Evolutionary conservation across 1,284 basidiomycete genomes (phyloP).

Genomic region (Rhodotorula sp.): DNA sequence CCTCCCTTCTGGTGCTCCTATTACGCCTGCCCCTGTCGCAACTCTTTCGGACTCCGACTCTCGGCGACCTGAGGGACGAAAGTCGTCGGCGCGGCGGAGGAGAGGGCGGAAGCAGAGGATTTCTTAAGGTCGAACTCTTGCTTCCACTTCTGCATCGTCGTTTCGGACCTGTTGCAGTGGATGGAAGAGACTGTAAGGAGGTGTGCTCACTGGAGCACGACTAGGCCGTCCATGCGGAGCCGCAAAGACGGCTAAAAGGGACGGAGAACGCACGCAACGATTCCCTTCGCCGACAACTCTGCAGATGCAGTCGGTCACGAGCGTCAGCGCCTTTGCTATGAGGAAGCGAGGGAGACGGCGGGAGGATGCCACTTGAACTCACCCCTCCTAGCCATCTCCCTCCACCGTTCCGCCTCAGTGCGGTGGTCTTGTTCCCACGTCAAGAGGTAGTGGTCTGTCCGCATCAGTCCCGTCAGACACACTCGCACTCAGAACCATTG

Average conservation of each 20-base stretch:
- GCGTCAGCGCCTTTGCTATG: too few species aligned
- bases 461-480: not conserved
- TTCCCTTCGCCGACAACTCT: slow-evolving; percentile 14
- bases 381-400: slow-evolving; percentile 29
- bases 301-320: too few species aligned
- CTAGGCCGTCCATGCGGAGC: not conserved
- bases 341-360: not conserved
- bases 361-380: not conserved
- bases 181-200: not conserved
- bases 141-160: slow-evolving; percentile 31
- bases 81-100: not conserved
- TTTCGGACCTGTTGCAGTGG: slow-evolving; percentile 12
- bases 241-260: too few species aligned
- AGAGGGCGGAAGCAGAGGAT: not conserved
- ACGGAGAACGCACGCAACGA: slow-evolving; percentile 7
- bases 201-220: not conserved
- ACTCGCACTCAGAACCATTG: not conserved
- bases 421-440: slow-evolving; percentile 27
- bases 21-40: not conserved
- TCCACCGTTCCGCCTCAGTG: slow-evolving; percentile 20
- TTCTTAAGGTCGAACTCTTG: slow-evolving; percentile 12
- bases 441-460: slow-evolving; percentile 27
- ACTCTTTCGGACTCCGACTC: not conserved
- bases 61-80: not conserved
- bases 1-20: too few species aligned